Conservation (phyloP, 1,284 basidiomycete species). For the Meripilus lineatus region DNA sequence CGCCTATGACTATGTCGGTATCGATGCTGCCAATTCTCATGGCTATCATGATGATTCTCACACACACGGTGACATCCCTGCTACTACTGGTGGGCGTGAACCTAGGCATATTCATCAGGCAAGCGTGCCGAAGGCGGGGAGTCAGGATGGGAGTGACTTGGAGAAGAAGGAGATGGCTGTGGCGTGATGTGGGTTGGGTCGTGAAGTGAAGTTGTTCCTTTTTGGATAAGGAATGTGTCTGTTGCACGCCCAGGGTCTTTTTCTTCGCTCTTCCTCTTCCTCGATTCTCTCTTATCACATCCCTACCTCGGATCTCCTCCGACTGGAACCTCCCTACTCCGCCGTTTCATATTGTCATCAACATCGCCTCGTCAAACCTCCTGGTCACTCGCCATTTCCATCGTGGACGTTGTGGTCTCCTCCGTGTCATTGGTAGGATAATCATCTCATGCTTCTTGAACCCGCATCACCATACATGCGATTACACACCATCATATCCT, state of each 20-base stretch:
- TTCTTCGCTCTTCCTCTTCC: not conserved
- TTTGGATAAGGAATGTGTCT: not conserved
- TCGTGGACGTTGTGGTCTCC: too few relatives aligned
- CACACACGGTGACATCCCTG: constrained; percentile 22
- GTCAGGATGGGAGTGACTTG: constrained; percentile 12
- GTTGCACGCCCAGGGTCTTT: too few relatives aligned
- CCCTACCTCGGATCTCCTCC: not conserved
- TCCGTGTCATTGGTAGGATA: too few relatives aligned
- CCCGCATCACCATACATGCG: too few relatives aligned
- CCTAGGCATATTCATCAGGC: constrained; percentile 19
- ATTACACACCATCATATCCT: too few relatives aligned
- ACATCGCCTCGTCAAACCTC: too few relatives aligned
- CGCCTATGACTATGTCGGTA: constrained; percentile 84
- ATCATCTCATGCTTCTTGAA: too few relatives aligned
- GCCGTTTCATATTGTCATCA: too few relatives aligned
- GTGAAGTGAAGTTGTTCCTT: not conserved
- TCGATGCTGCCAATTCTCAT: constrained; percentile 37
- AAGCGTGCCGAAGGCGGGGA: constrained; percentile 9
- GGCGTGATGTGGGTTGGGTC: not conserved
- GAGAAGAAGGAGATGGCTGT: constrained; percentile 11
- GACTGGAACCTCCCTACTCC: too few relatives aligned
- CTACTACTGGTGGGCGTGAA: constrained; percentile 25
- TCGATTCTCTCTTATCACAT: not conserved
- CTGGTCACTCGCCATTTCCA: too few relatives aligned
- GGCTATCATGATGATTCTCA: constrained; percentile 25